Base-by-base conservation (phyloP, 2,329 filamentous ascomycete species). In the Stenocarpella maydis region DNA sequence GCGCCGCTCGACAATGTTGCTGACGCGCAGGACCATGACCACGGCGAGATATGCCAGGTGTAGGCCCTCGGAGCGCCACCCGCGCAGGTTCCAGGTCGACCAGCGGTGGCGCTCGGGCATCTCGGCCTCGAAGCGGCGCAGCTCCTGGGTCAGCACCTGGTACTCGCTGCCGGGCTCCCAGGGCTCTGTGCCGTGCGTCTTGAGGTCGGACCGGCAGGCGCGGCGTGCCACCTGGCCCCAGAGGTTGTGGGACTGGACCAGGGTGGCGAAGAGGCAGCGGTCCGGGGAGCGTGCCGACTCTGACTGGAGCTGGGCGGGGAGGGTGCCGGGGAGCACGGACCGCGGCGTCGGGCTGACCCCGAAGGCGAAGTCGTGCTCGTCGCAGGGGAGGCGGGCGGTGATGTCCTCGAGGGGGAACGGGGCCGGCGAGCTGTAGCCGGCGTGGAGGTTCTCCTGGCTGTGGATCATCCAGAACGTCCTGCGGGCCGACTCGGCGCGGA, bases 391-490 rank as follows among this genome's bases (percentile, higher is more conserved):
- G 9, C 78, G 71, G 4, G 76, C 76, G 1, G 79, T 80, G 64
- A 81, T 80, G 63, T 81, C 80, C 26, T 74, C 72, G 2, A 76
- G 71, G 4, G 78, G 75, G 68, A 82, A 81, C 0, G 78, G 73
- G 0, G 74, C 72, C 1, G 79, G 78, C 1, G 77, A 76, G 37
- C 75, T 77, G 68, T 76, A 76, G 8, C 78, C 77, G 3, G 80
- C 78, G 71, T 80, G 77, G 0, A 81, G 74, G 69, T 80, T 80
- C 69, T 80, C 78, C 49, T 78, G 77, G 61, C 74, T 79, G 66
- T 79, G 74, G 8, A 81, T 74, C 75, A 81, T 77, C 80, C 80
- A 81, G 71, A 80, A 80, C 0, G 77, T 79, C 12, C 79, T 73
- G 7, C 79, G 72, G 1, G 79, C 79, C 31, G 75, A 75, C 64